A percentile compares a stretch with the other conserved stretches of the same genome.
Evolutionary conservation across 139 green algal genomes (phyloP).

Genomic region (Edaphochlamys debaryana): DNA sequence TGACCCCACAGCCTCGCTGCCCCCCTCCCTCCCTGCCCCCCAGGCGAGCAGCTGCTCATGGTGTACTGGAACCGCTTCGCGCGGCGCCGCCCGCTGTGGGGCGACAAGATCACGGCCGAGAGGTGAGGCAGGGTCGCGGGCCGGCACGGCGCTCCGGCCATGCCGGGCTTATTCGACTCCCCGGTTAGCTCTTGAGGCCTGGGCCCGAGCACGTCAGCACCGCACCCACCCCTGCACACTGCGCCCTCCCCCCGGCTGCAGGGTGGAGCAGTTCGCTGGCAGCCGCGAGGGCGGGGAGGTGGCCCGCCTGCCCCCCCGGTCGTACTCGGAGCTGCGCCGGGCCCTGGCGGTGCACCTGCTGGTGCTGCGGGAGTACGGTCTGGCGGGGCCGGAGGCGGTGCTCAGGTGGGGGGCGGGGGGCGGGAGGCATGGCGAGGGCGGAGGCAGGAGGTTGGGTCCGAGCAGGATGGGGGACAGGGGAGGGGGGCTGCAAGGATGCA

Average conservation of each 20-base stretch:
- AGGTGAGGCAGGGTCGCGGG: neutral
- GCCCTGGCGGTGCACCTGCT: neutral
- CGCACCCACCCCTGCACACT: neutral
- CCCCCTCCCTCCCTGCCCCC: neutral
- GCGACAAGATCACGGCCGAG: neutral
- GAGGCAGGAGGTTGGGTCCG: neutral
- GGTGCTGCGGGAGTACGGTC: neutral
- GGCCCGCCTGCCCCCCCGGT: neutral
- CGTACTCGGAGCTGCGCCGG: neutral
- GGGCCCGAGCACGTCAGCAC: neutral
- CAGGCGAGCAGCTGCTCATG: constrained; percentile 13
- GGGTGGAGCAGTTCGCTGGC: neutral
- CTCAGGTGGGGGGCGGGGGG: neutral
- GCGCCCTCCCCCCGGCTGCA: neutral
- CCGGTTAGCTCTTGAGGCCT: neutral
- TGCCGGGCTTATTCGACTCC: neutral
- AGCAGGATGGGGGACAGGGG: too few relatives aligned
- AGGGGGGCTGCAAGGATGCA: too few relatives aligned
- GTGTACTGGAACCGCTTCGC: constrained; percentile 22
- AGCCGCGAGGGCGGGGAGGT: constrained; percentile 11
- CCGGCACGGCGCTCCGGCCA: neutral
- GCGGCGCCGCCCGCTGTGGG: neutral
- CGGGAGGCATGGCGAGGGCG: too few relatives aligned
- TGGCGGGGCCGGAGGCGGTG: neutral
- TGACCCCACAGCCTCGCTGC: neutral